phyloP scores from a whole-genome alignment of 169 alveolate species.

The Toxoplasma gondii region DNA sequence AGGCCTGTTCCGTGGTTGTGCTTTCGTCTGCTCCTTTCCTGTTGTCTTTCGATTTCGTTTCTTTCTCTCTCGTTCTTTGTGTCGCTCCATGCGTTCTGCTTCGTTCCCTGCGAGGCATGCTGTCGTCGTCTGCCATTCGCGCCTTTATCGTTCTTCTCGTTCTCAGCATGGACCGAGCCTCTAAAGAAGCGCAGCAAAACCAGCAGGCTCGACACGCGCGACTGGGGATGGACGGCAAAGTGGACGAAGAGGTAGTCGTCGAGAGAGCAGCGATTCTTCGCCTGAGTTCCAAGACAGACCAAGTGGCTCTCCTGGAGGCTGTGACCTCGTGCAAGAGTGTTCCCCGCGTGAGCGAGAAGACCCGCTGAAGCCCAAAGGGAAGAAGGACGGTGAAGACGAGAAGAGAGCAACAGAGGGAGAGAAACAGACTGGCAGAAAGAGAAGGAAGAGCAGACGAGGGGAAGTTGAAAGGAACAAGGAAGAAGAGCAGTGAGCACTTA shows the following conservation, averaged over 20 bases:
- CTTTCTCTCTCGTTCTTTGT: neutral
- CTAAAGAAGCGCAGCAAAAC: neutral
- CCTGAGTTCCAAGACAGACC: neutral
- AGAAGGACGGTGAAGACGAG: neutral
- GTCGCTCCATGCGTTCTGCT: too few relatives aligned
- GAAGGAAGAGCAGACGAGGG: neutral
- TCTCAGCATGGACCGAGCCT: neutral
- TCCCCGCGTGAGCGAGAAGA: constrained; percentile 6
- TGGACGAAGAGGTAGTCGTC: neutral
- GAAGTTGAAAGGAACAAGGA: neutral
- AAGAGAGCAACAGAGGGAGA: neutral
- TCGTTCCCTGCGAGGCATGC: too few relatives aligned
- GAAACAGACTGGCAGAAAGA: neutral
- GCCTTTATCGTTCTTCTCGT: neutral
- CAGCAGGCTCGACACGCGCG: neutral
- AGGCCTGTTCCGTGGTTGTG: too few relatives aligned
- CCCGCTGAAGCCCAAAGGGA: neutral
- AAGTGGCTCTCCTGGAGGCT: neutral
- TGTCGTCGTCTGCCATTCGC: neutral
- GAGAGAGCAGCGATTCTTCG: neutral
- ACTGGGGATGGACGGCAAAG: neutral
- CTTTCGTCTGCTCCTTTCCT: too few relatives aligned
- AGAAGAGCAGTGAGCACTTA: neutral
- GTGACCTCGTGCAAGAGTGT: constrained; percentile 4
- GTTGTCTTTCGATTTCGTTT: too few relatives aligned